A percentile compares a stretch with the other conserved stretches of the same genome.
Conservation (phyloP, 2,329 filamentous ascomycete species). For the Phyllosticta capitalensis region DNA sequence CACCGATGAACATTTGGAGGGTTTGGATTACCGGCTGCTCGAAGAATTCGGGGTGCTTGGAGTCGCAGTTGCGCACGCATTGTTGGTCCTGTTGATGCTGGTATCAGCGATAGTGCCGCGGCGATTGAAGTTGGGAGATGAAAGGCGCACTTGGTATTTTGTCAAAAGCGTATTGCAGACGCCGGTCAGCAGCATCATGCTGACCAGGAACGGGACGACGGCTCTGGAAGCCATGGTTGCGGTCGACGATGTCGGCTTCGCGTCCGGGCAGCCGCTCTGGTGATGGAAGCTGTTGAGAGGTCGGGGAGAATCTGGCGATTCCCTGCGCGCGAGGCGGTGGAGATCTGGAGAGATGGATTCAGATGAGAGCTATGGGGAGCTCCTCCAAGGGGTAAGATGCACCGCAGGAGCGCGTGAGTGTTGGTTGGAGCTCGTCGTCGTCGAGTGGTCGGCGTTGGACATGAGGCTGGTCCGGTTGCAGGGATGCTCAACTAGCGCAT, state of each 20-base stretch:
- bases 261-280: not conserved
- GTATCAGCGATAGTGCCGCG: slow-evolving; percentile 16
- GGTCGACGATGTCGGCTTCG: not conserved
- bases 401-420: not conserved
- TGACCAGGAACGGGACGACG: slow-evolving; percentile 74
- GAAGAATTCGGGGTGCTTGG: slow-evolving; percentile 61
- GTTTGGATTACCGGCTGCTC: slow-evolving; percentile 96
- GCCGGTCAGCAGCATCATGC: slow-evolving; percentile 92
- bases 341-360: not conserved
- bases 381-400: not conserved
- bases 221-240: slow-evolving; percentile 63
- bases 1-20: slow-evolving; percentile 93
- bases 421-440: not conserved
- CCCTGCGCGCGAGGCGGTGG: not conserved
- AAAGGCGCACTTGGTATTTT: slow-evolving; percentile 69
- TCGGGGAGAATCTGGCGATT: not conserved
- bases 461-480: not conserved
- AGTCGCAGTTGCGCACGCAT: slow-evolving; percentile 84
- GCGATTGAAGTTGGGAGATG: not conserved
- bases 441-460: not conserved
- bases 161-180: slow-evolving; percentile 96
- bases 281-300: too few species aligned
- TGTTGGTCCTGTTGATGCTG: slow-evolving; percentile 66
- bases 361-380: not conserved
- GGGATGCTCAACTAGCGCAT: not conserved